Conservation (phyloP, 108 stramenopile species). For the Thalassiosira profunda region DNA sequence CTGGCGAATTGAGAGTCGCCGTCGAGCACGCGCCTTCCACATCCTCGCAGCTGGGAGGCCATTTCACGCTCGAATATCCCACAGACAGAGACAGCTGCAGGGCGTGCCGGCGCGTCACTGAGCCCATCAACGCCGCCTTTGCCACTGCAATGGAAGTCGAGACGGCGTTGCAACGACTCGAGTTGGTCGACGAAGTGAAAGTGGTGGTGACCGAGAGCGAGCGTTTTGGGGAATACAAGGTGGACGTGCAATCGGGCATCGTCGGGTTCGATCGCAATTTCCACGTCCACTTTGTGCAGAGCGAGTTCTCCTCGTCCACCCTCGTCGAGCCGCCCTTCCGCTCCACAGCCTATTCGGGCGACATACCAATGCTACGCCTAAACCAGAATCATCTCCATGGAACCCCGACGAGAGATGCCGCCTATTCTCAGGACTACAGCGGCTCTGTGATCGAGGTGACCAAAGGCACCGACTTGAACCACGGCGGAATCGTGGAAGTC, state of each 20-base stretch:
- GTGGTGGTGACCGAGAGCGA: conserved; percentile 42
- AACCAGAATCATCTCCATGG: conserved; percentile 24
- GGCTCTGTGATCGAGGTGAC: conserved; percentile 37
- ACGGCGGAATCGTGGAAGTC: conserved; percentile 56
- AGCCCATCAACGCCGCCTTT: conserved; percentile 24
- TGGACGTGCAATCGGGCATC: conserved; percentile 32
- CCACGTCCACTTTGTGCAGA: conserved; percentile 39
- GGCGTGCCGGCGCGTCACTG: conserved; percentile 12
- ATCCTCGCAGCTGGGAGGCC: conserved; percentile 22
- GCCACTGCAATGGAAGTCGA: conserved; percentile 44
- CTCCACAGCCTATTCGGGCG: conserved; percentile 28
- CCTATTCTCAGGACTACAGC: conserved; percentile 20
- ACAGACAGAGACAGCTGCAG: conserved; percentile 15
- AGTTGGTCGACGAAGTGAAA: conserved; percentile 25
- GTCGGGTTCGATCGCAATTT: conserved; percentile 40
- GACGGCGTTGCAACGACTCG: conserved; percentile 24
- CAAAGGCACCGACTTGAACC: conserved; percentile 46
- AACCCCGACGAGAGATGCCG: conserved; percentile 27
- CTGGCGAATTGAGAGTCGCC: neutral
- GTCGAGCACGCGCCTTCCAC: conserved; percentile 11
- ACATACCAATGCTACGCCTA: conserved; percentile 24
- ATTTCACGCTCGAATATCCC: conserved; percentile 37
- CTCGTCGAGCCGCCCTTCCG: neutral
- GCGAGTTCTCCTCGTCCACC: conserved; percentile 10
- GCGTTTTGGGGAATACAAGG: conserved; percentile 38